phyloP scores from a whole-genome alignment of 1,139 yeast genomes.

The Hemisphaericaspora lyxosophila region DNA sequence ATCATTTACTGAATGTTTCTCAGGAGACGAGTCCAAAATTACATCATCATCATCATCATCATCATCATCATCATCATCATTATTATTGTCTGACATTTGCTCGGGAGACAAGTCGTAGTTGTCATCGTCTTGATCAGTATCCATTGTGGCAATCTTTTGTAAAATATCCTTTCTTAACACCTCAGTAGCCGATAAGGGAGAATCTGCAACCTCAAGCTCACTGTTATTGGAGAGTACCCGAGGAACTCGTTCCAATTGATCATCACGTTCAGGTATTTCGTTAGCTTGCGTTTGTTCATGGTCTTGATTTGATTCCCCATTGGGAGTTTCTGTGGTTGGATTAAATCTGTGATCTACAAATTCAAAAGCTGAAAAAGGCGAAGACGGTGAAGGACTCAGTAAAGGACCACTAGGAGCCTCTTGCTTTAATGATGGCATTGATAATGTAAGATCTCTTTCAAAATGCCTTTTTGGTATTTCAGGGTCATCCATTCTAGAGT shows the following conservation, averaged over 20 bases:
- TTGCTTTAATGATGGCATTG: background rate
- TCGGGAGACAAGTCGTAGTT: slow-evolving; percentile 14
- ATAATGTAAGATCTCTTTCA: background rate
- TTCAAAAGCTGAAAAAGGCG: background rate
- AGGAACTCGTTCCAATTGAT: no score
- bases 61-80: slow-evolving; percentile 5
- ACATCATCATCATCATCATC: slow-evolving; percentile 7
- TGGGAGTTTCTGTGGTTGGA: background rate
- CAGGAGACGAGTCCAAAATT: slow-evolving; percentile 22
- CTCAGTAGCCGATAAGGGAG: slow-evolving; percentile 7
- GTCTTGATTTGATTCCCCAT: background rate
- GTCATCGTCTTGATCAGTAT: slow-evolving; percentile 24
- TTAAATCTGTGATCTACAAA: background rate
- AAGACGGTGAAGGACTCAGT: background rate
- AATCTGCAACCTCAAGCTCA: no score
- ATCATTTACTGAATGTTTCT: slow-evolving; percentile 7
- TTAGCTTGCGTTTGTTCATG: no score
- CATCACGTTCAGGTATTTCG: no score
- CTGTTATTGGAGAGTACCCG: no score
- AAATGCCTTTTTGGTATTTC: background rate
- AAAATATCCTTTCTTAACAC: slow-evolving; percentile 25
- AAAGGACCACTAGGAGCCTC: background rate
- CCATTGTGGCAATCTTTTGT: slow-evolving; percentile 33
- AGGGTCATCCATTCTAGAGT: slow-evolving; percentile 2
- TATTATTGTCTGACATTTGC: slow-evolving; percentile 7